Conservation (phyloP, 192 early-diverging fungal genomes). For the Linnemannia exigua region DNA sequence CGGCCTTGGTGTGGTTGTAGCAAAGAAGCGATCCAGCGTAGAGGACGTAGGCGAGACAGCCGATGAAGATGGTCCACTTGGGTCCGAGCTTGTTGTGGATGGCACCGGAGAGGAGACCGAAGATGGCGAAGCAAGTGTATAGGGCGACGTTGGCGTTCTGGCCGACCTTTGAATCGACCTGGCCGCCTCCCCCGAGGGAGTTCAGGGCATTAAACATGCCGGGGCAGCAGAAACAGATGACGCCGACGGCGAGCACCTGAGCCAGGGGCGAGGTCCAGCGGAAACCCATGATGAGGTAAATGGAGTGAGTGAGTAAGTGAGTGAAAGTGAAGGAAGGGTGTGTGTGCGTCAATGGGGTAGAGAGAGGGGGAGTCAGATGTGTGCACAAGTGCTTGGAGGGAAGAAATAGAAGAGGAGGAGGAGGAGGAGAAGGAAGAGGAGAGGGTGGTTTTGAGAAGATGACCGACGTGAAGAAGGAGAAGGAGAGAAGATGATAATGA, state of each 20-base stretch:
- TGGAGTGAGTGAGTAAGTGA: background rate
- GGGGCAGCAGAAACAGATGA: slow-evolving; percentile 84
- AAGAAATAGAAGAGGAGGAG: background rate
- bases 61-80: slow-evolving; percentile 75
- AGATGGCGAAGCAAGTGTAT: slow-evolving; percentile 83
- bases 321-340: background rate
- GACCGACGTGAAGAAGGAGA: background rate
- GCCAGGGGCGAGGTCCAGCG: slow-evolving; percentile 72
- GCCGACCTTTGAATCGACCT: slow-evolving; percentile 68
- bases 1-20: slow-evolving; percentile 71
- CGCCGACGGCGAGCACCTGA: slow-evolving; percentile 79
- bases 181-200: slow-evolving; percentile 76
- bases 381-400: background rate
- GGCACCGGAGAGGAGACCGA: slow-evolving; percentile 81
- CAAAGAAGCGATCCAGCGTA: slow-evolving; percentile 85
- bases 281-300: slow-evolving; percentile 27
- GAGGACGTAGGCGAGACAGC: slow-evolving; percentile 78
- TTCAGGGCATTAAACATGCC: slow-evolving; percentile 85
- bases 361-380: background rate
- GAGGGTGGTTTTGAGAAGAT: too few relatives aligned
- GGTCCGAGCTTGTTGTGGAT: slow-evolving; percentile 86
- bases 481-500: background rate
- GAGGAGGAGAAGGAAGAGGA: background rate
- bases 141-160: slow-evolving; percentile 86
- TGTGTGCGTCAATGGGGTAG: background rate